Percentiles rank a stretch among this genome's conserved stretches.
phyloP scores from a whole-genome alignment of 148 eudicot genomes.

The Arctostaphylos glauca region DNA sequence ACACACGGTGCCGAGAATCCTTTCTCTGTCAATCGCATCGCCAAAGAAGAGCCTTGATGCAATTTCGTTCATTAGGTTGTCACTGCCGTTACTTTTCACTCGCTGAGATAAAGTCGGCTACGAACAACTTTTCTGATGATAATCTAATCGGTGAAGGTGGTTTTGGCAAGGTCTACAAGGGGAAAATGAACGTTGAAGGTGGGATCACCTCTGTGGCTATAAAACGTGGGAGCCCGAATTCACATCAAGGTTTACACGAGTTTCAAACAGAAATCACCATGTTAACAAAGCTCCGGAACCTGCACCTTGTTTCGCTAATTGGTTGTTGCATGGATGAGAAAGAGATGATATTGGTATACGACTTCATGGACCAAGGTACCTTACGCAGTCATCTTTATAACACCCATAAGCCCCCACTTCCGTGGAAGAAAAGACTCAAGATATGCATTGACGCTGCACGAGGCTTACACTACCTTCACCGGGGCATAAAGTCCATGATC shows the following conservation, averaged over 20 bases:
- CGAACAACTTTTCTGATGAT: neutral
- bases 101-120: neutral
- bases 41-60: too few species aligned
- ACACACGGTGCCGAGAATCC: too few species aligned
- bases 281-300: too few species aligned
- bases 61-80: too few species aligned
- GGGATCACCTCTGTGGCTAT: neutral
- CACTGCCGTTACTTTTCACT: slow-evolving; percentile 2
- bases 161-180: too few species aligned
- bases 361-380: slow-evolving; percentile 2
- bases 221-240: neutral
- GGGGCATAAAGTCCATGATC: neutral
- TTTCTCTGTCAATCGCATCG: too few species aligned
- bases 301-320: neutral
- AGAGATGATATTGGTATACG: slow-evolving; percentile 2
- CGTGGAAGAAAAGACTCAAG: neutral
- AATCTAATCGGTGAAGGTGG: neutral
- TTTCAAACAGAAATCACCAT: too few species aligned
- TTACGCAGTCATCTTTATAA: neutral
- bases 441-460: slow-evolving; percentile 2
- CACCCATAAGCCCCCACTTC: neutral
- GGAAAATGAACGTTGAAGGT: neutral
- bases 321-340: neutral
- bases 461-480: neutral
- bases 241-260: slow-evolving; percentile 5